phyloP scores from a whole-genome alignment of 257 asterid genomes.

The Galeopsis tetrahit region DNA sequence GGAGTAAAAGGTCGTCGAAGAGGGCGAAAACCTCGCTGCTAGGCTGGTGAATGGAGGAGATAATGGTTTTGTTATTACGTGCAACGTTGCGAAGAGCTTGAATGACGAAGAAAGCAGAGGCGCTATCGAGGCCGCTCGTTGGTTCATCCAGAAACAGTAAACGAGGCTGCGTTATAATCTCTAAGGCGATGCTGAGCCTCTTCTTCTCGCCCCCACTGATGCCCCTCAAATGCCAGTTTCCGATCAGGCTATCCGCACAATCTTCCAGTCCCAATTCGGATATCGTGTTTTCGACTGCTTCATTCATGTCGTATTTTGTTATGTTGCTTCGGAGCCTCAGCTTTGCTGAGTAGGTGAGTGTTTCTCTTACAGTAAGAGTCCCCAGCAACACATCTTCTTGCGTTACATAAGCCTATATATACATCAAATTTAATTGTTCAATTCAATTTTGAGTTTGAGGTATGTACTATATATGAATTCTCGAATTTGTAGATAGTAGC shows the following conservation, averaged over 20 bases:
- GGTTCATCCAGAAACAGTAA: conserved; percentile 87
- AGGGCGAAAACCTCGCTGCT: conserved; percentile 91
- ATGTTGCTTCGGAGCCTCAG: conserved; percentile 64
- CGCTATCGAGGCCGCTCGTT: conserved; percentile 85
- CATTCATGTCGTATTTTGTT: conserved; percentile 42
- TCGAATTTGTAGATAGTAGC: no score
- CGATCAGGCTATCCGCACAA: conserved; percentile 71
- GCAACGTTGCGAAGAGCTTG: conserved; percentile 71
- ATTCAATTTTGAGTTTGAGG: no score
- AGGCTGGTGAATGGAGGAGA: conserved; percentile 90
- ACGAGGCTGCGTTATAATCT: conserved; percentile 72
- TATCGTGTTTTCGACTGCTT: conserved; percentile 53
- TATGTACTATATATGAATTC: no score
- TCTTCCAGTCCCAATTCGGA: conserved; percentile 79
- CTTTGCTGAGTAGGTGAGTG: conserved; percentile 73
- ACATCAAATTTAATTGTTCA: no score
- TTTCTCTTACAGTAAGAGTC: conserved; percentile 82
- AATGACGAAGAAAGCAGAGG: conserved; percentile 77
- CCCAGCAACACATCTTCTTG: conserved; percentile 82
- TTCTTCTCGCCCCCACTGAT: conserved; percentile 95
- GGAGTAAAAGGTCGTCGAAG: conserved; percentile 75
- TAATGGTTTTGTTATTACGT: conserved; percentile 60
- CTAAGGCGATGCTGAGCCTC: conserved; percentile 90
- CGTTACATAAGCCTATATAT: conserved; percentile 80
- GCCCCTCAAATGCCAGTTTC: conserved; percentile 92